Evolutionary conservation across 768 basidiomycete genomes (phyloP).

Genomic region (Phlegmacium glaucopus): DNA sequence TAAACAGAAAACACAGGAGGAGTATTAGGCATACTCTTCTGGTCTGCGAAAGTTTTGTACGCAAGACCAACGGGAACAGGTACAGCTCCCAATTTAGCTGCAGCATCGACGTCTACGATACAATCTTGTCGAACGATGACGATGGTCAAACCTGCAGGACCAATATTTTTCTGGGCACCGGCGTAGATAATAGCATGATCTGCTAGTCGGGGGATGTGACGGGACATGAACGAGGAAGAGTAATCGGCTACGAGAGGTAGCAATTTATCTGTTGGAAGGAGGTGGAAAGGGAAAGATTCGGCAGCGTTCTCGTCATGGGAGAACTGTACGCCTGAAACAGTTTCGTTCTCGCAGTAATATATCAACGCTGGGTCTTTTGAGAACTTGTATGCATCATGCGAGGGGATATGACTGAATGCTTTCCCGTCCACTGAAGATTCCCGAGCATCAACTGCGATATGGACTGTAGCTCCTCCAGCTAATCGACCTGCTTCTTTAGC

Average conservation of each 20-base stretch:
- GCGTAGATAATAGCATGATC: conserved; percentile 95
- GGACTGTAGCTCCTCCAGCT: conserved; percentile 47
- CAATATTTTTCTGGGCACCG: conserved; percentile 97
- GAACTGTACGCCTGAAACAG: conserved; percentile 93
- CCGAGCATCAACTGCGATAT: conserved; percentile 72
- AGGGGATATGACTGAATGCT: conserved; percentile 77
- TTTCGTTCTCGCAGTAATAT: conserved; percentile 99
- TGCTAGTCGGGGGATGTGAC: conserved; percentile 82
- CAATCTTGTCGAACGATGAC: conserved; percentile 95
- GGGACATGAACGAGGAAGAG: conserved; percentile 95
- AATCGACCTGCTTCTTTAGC: conserved; percentile 78
- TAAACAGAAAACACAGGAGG: conserved; percentile 92
- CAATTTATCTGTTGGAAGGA: conserved; percentile 52
- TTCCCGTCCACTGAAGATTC: conserved; percentile 59
- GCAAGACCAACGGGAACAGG: conserved; percentile 77
- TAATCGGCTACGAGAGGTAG: conserved; percentile 91
- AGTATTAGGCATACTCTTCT: conserved; percentile 84
- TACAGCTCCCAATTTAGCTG: conserved; percentile 64
- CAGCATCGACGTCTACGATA: conserved; percentile 84
- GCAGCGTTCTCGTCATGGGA: conserved; percentile 48
- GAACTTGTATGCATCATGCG: conserved; percentile 70
- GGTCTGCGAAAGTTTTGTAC: conserved; percentile 80
- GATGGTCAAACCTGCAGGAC: conserved; percentile 90
- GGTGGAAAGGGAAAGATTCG: conserved; percentile 80
- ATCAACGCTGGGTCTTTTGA: conserved; percentile 81